Conservation (phyloP, 2,329 filamentous ascomycete species). For the Drechslerella coelobrocha region DNA sequence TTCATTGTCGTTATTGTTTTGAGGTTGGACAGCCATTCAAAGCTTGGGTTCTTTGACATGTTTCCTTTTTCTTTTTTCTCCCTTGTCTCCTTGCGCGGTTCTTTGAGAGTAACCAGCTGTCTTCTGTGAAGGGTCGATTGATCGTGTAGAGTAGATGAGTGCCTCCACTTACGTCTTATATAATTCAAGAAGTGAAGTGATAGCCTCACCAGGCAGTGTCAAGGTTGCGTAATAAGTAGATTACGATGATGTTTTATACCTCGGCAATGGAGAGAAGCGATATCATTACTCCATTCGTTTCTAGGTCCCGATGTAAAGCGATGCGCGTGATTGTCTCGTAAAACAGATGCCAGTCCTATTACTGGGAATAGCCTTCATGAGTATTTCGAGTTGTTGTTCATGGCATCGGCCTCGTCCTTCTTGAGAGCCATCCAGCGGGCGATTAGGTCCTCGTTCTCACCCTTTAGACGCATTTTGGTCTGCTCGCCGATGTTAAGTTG, state of each 20-base stretch:
- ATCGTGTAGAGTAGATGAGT: slow-evolving; percentile 47
- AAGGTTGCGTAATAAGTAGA: no score
- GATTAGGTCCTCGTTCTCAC: slow-evolving; percentile 87
- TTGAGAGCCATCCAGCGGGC: slow-evolving; percentile 90
- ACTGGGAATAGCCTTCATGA: slow-evolving; percentile 55
- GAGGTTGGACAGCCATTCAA: background rate
- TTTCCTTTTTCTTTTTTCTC: background rate
- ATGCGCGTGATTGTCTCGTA: no score
- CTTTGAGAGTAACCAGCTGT: background rate
- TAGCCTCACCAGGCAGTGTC: no score
- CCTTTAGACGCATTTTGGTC: slow-evolving; percentile 72
- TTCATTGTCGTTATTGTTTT: background rate
- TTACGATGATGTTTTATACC: background rate
- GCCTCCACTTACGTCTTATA: slow-evolving; percentile 9
- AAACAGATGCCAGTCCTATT: no score
- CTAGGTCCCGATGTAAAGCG: no score
- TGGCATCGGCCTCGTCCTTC: slow-evolving; percentile 81
- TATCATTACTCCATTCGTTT: no score
- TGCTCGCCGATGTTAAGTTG: slow-evolving; percentile 87
- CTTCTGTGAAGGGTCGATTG: slow-evolving; percentile 10
- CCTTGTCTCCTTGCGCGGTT: slow-evolving; percentile 8
- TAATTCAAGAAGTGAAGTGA: no score
- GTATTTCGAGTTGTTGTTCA: slow-evolving; percentile 71
- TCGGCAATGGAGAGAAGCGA: background rate
- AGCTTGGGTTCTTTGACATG: slow-evolving; percentile 33